Base-by-base conservation (phyloP, 371 early-diverging fungal species). In the Mortierella sp. region DNA sequence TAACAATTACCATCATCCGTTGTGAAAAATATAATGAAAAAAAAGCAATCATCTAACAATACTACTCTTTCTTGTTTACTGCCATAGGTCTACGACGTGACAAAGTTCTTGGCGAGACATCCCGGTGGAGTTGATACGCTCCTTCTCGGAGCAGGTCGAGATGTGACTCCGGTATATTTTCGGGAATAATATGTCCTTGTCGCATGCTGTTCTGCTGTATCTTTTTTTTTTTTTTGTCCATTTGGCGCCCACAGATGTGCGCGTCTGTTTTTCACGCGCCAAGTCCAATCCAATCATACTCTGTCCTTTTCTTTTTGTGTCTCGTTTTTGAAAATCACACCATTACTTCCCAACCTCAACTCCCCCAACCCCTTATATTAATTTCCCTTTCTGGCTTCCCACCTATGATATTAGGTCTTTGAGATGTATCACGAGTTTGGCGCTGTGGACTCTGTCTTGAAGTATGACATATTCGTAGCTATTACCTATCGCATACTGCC, bases 101-200 rank as follows among this genome's bases (percentile, higher is more conserved):
- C 95, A n/a, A 85, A 90, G 68, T 97, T 96, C 79, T 70, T 94
- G 73, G 87, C 86, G 47, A 89, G 91, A 45, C 97, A 96, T 76
- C 97, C 94, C 9, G 94, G 93, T 55, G 92, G 91, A n/a, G 84
- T 86, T 35, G 91, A 89, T 70, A 81, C 90, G 57, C 81, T 94
- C 26, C 80, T 93, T 54, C 87, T 91, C 70, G 86, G 86, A 65
- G 93, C 87, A 22, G 94, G 94, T 16, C 83, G 85, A 70, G 94
- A 94, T 77, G 86, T 88, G 52, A 92, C 92, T 18, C 85, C 88
- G 64, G 85, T 85, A 77, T 20, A 68, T 39, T 62, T 43, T 39
- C n/a, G 52, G 45, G 45, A 45, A 28, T 39, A 20, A 12, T 47
- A 4, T 54, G 24, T 24, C 11, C 5, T 22, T 37, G 24, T 43